Percentiles rank a stretch among this genome's conserved stretches.
These are phyloP conservation scores for Microsporum canis DNA, from an alignment of 2,329 filamentous ascomycete species.

Conservation along the genomic window DNA sequence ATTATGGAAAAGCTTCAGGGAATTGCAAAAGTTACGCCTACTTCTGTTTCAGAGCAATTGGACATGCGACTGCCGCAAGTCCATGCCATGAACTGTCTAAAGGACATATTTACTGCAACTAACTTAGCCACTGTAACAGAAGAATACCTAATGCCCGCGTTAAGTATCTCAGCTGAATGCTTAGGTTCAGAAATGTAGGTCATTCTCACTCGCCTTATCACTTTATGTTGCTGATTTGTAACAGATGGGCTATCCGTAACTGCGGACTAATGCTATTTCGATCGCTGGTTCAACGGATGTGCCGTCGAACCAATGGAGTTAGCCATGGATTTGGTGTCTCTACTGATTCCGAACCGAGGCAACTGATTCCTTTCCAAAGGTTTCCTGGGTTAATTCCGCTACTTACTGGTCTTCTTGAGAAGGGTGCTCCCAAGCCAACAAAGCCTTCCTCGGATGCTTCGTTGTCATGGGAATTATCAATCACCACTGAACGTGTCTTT, in stretches of 20 bases:
- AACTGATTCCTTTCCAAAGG: constrained; percentile 31
- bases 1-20: constrained; percentile 34
- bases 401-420: constrained; percentile 26
- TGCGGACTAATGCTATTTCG: constrained; percentile 82
- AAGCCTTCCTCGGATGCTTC: background rate
- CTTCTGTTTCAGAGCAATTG: constrained; percentile 23
- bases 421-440: background rate
- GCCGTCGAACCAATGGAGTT: constrained; percentile 26
- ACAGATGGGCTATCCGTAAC: constrained; percentile 84
- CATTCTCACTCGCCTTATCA: background rate
- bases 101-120: constrained; percentile 80
- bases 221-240: background rate
- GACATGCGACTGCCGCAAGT: constrained; percentile 68
- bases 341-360: constrained; percentile 35
- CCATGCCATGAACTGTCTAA: constrained; percentile 86
- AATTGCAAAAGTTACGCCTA: constrained; percentile 25
- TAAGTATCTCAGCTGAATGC: constrained; percentile 69
- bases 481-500: constrained; percentile 34
- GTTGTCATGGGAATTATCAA: constrained; percentile 15
- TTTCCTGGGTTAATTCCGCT: constrained; percentile 30
- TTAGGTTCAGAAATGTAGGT: constrained; percentile 65
- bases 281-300: constrained; percentile 62
- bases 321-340: constrained; percentile 38
- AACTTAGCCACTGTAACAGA: constrained; percentile 63
- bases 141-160: constrained; percentile 57